Evolutionary conservation across 1,139 yeast genomes (phyloP).

Genomic region (Blastobotrys illinoisensis): DNA sequence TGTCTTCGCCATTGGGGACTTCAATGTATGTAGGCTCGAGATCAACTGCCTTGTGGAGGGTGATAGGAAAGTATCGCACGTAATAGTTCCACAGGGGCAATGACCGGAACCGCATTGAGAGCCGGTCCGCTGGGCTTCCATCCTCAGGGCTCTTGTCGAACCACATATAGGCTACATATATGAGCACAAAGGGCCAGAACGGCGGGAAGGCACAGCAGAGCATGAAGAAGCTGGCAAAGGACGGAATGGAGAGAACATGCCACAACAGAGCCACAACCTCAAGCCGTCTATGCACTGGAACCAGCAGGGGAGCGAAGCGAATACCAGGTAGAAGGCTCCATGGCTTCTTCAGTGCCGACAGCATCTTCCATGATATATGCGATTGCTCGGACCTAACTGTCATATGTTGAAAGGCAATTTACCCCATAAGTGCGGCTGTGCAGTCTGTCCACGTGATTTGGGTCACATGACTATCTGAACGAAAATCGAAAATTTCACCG

Average conservation of each 20-base stretch:
- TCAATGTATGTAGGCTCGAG: slow-evolving; percentile 67
- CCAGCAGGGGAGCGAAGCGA: slow-evolving; percentile 24
- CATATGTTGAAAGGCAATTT: background rate
- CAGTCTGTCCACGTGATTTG: background rate
- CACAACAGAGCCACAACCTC: slow-evolving; percentile 70
- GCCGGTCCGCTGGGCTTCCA: slow-evolving; percentile 59
- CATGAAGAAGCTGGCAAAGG: slow-evolving; percentile 49
- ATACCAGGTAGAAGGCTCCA: slow-evolving; percentile 1
- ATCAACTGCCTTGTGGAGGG: slow-evolving; percentile 63
- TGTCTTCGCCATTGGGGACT: background rate
- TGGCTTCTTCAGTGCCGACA: background rate
- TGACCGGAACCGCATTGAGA: slow-evolving; percentile 54
- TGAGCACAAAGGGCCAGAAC: slow-evolving; percentile 58
- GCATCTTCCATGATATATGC: background rate
- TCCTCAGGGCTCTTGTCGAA: slow-evolving; percentile 64
- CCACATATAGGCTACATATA: slow-evolving; percentile 48
- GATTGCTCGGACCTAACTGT: background rate
- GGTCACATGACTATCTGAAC: too few relatives aligned
- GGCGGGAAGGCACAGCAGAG: slow-evolving; percentile 59
- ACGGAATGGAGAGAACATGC: slow-evolving; percentile 72
- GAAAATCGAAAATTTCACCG: background rate
- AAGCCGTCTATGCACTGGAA: slow-evolving; percentile 43
- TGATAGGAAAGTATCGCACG: slow-evolving; percentile 74
- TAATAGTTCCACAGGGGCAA: slow-evolving; percentile 66
- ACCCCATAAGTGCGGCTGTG: background rate